Evolutionary conservation across 2,329 filamentous ascomycete species (phyloP).

Genomic region (Pezicula carpinea): DNA sequence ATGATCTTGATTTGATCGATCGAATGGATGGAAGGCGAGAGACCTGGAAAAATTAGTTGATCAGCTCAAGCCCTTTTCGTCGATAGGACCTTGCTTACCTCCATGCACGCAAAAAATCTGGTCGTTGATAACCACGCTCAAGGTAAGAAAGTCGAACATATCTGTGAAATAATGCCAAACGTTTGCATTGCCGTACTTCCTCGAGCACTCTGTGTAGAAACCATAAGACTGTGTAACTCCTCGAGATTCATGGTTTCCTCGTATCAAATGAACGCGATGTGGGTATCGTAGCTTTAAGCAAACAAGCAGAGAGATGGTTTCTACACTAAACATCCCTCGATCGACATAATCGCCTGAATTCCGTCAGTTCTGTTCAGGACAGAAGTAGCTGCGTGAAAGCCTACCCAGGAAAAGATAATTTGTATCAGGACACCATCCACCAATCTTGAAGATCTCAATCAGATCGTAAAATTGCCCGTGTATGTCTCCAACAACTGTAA

Average conservation of each 20-base stretch:
- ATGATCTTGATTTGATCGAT: constrained; percentile 99
- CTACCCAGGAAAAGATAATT: constrained; percentile 96
- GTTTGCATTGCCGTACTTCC: constrained; percentile 97
- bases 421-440: constrained; percentile 93
- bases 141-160: constrained; percentile 98
- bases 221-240: constrained; percentile 98
- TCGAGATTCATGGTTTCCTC: constrained; percentile 95
- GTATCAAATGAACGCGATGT: constrained; percentile 89
- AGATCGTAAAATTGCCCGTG: constrained; percentile 99
- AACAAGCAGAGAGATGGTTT: constrained; percentile 95
- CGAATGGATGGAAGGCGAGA: constrained; percentile 88
- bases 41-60: constrained; percentile 43
- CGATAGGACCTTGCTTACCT: constrained; percentile 44
- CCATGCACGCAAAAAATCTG: constrained; percentile 99
- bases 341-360: constrained; percentile 84
- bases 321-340: constrained; percentile 95
- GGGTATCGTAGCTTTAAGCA: constrained; percentile 97
- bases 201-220: constrained; percentile 96
- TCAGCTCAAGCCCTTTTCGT: constrained; percentile 1
- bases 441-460: constrained; percentile 98
- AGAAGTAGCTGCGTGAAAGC: constrained; percentile 8
- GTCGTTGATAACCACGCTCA: constrained; percentile 97
- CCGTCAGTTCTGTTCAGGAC: constrained; percentile 7
- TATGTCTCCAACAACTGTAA: constrained; percentile 97
- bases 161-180: constrained; percentile 99